A percentile compares a stretch with the other conserved stretches of the same genome.
Conservation (phyloP, 2,329 filamentous ascomycete genomes). For the Orbilia oligospora region DNA sequence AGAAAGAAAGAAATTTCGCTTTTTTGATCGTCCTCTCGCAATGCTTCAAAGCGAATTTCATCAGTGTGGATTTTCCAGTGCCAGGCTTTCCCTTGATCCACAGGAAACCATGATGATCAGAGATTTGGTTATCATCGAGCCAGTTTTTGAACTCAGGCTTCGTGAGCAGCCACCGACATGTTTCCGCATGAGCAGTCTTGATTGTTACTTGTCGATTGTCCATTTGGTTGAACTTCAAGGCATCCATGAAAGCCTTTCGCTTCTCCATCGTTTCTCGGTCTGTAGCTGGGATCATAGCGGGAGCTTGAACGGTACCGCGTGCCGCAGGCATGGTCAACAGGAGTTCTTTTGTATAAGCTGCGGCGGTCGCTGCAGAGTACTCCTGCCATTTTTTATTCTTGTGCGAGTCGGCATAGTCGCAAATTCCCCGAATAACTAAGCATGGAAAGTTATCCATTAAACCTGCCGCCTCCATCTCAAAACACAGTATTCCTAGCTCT, state of each 20-base stretch:
- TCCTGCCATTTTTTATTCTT: slow-evolving; percentile 63
- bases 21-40: slow-evolving; percentile 59
- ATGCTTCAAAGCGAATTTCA: slow-evolving; percentile 67
- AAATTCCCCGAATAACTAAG: slow-evolving; percentile 59
- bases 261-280: background rate
- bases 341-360: slow-evolving; percentile 29
- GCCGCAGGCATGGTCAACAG: background rate
- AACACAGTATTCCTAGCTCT: slow-evolving; percentile 17
- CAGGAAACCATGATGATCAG: slow-evolving; percentile 63
- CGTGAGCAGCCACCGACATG: slow-evolving; percentile 68
- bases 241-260: slow-evolving; percentile 63
- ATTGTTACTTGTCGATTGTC: slow-evolving; percentile 67
- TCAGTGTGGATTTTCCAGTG: slow-evolving; percentile 69
- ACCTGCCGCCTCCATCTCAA: slow-evolving; percentile 62
- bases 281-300: no score
- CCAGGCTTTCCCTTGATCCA: slow-evolving; percentile 68
- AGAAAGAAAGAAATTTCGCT: slow-evolving; percentile 68
- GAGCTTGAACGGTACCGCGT: background rate
- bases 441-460: slow-evolving; percentile 29
- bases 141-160: slow-evolving; percentile 67
- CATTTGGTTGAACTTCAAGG: slow-evolving; percentile 67
- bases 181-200: slow-evolving; percentile 66
- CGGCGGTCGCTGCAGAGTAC: slow-evolving; percentile 56
- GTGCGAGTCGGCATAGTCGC: slow-evolving; percentile 62
- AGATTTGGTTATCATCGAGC: slow-evolving; percentile 65